phyloP scores from a whole-genome alignment of 2,329 filamentous ascomycete species.

The Pseudogymnoascus sp. region DNA sequence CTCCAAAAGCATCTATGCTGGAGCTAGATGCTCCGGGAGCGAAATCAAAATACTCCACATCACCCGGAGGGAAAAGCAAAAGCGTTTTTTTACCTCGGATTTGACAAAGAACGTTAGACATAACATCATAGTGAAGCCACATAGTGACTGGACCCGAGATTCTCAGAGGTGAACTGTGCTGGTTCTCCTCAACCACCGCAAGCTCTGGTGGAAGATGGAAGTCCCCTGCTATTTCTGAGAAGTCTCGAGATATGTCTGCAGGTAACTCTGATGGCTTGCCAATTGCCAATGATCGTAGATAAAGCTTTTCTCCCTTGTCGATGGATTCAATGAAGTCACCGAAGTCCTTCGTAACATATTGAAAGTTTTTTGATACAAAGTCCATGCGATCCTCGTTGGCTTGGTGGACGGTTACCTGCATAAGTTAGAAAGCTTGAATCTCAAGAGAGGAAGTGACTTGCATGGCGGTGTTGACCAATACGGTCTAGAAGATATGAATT shows the following conservation, averaged over 20 bases:
- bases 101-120: conserved; percentile 82
- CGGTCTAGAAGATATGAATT: conserved; percentile 57
- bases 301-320: conserved; percentile 54
- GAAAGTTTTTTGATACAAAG: conserved; percentile 78
- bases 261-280: conserved; percentile 61
- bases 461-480: conserved; percentile 55
- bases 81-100: conserved; percentile 66
- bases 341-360: conserved; percentile 63
- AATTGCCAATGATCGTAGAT: conserved; percentile 70
- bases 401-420: conserved; percentile 66
- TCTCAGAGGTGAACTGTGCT: conserved; percentile 72
- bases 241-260: conserved; percentile 65
- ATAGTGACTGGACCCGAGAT: conserved; percentile 75
- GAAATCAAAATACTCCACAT: conserved; percentile 64
- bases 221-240: conserved; percentile 60
- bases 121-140: conserved; percentile 90
- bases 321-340: conserved; percentile 58
- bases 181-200: conserved; percentile 48
- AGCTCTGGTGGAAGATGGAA: conserved; percentile 63
- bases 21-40: conserved; percentile 75
- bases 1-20: conserved; percentile 62
- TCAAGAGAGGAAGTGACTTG: conserved; percentile 27
- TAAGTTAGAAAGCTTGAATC: conserved; percentile 13
- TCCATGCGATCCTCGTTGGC: conserved; percentile 62
- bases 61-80: conserved; percentile 69